phyloP scores from a whole-genome alignment of 2,329 filamentous ascomycete species.

The Arthrobotrys conoides region DNA sequence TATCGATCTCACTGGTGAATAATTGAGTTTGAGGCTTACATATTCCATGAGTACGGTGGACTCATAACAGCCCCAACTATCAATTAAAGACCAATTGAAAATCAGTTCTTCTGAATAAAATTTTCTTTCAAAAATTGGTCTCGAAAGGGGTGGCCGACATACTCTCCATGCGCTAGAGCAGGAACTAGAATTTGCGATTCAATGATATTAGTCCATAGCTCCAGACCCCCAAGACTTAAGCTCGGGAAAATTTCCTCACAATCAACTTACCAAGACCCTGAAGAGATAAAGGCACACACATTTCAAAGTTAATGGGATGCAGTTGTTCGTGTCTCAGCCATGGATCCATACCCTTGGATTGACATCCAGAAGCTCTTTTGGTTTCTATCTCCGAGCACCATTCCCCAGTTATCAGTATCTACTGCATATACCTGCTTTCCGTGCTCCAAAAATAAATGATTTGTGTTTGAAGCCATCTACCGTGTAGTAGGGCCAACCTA shows the following conservation, averaged over 20 bases:
- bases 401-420: conserved; percentile 34
- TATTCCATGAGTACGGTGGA: conserved; percentile 89
- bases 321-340: conserved; percentile 43
- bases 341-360: conserved; percentile 73
- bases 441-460: conserved; percentile 14
- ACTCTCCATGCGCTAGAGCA: conserved; percentile 77
- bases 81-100: conserved; percentile 18
- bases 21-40: conserved; percentile 68
- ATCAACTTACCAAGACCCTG: conserved; percentile 55
- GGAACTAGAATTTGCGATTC: conserved; percentile 72
- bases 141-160: conserved; percentile 20
- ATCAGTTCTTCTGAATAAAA: conserved; percentile 24
- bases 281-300: conserved; percentile 9
- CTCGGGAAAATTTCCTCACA: conserved; percentile 67
- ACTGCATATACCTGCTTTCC: not conserved
- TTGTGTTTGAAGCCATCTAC: conserved; percentile 7
- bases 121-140: not conserved
- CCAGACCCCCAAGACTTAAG: conserved; percentile 23
- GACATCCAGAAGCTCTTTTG: conserved; percentile 78
- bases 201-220: conserved; percentile 33
- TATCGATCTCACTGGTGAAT: not conserved
- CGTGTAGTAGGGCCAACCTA: too few relatives aligned
- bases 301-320: conserved; percentile 36
- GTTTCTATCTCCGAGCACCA: conserved; percentile 70
- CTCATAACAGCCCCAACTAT: conserved; percentile 81